Conservation (phyloP, 2,329 filamentous ascomycete species). For the Exophiala spinifera region DNA sequence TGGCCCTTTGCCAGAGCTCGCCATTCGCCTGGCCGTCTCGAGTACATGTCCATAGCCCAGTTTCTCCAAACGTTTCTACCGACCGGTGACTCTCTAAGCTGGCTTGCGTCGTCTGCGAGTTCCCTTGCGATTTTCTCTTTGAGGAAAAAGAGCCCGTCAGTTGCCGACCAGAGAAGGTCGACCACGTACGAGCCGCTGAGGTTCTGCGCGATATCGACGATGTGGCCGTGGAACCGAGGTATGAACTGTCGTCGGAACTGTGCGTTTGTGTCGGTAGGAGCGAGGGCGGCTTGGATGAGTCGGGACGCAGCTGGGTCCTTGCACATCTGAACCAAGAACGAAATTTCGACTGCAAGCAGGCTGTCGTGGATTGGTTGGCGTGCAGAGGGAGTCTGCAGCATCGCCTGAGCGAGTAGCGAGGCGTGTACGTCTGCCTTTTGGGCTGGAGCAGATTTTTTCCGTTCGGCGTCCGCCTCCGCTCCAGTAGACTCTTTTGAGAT, state of each 20-base stretch:
- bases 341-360: slow-evolving; percentile 58
- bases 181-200: slow-evolving; percentile 64
- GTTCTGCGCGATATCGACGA: slow-evolving; percentile 60
- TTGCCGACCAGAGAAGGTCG: slow-evolving; percentile 64
- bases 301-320: slow-evolving; percentile 59
- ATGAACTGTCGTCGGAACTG: slow-evolving; percentile 63
- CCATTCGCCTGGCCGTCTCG: slow-evolving; percentile 62
- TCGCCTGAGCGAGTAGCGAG: slow-evolving; percentile 73
- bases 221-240: slow-evolving; percentile 59
- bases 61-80: slow-evolving; percentile 70
- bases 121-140: slow-evolving; percentile 66
- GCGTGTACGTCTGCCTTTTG: slow-evolving; percentile 59
- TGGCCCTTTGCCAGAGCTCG: slow-evolving; percentile 57
- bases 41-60: slow-evolving; percentile 71
- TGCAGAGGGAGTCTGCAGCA: slow-evolving; percentile 72
- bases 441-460: slow-evolving; percentile 38
- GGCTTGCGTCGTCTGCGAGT: slow-evolving; percentile 57
- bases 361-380: slow-evolving; percentile 70
- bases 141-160: slow-evolving; percentile 62
- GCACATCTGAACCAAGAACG: slow-evolving; percentile 62
- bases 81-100: slow-evolving; percentile 61
- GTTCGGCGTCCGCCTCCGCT: slow-evolving; percentile 45
- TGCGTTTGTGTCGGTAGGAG: slow-evolving; percentile 32
- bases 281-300: slow-evolving; percentile 63
- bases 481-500: slow-evolving; percentile 46